Evolutionary conservation across 2,329 filamentous ascomycete species (phyloP), one percentile per base, ranked within the genome.

Genomic region (Fusarium sp.): DNA sequence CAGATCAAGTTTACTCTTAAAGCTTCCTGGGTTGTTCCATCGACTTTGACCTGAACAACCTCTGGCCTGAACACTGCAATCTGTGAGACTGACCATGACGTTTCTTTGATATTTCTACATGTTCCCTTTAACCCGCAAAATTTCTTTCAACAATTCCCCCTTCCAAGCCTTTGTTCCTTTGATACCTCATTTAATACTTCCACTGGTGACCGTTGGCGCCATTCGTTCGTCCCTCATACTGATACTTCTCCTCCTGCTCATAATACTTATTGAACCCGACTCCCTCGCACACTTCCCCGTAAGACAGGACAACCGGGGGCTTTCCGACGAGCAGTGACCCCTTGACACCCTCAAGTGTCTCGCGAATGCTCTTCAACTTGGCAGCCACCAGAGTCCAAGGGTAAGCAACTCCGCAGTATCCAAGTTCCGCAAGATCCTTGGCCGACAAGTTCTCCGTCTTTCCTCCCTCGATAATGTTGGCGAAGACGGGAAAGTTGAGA

Each of bases 201-300:
- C 73, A 75, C 25, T 75, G 73, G 4, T 68, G 18, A 0, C 73
- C 73, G 6, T 69, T 73, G 7, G 69, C 52, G 1, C 73, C 72
- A 29, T 66, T 75, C 1, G 59, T 57, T 20, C 72, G 36, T 16
- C 69, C 74, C 20, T 74, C 75, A 58, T 66, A 77, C 22, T 77
- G 68, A 42, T 77, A 77, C 13, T 60, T 65, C 31, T 77, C 74
- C 45, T 77, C 75, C 31, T 65, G 20, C 27, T 77, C 68, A 6
- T 67, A 85, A 65, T 86, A 85, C 33, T 84, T 82, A 54, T 83
- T 82, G 63, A 87, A 87, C 0, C 86, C 85, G 22, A 87, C 85
- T 0, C 84, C 84, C 13, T 85, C 82, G 40, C 84, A 86, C 0
- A 87, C 84, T 56, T 88, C 84, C 0, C 76, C 76, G 63, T 85